Evolutionary conservation across 2,329 filamentous ascomycete species (phyloP), one percentile per base, ranked within the genome.

Genomic region (Pseudocercospora crystallina): DNA sequence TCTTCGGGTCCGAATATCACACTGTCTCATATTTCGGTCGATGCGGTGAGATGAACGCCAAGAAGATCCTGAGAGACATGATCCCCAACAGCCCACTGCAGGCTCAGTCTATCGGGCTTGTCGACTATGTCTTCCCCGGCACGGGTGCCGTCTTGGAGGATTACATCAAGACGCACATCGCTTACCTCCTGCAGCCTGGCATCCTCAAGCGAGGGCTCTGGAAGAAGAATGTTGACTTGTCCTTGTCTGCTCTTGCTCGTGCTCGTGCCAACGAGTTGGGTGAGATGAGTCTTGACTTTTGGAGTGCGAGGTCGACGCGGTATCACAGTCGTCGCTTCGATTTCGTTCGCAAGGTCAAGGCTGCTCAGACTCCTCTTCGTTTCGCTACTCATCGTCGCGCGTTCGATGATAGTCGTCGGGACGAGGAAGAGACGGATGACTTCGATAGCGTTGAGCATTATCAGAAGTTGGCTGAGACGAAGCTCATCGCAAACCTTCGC

Each of bases 281-380:
- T 5, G 67, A 75, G 52, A 73, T 75, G 71, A 62, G 67, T 33
- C 68, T 70, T 41, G 72, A 75, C 60, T 74, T 74, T 56, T 75
- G 71, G 71, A 69, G 67, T 17, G 55, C 69, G 1, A 62, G 72
- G 5, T 62, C 69, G 4, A 43, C 57, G 10, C 62, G 71, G 11
- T 74, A 74, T 45, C 71, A 74, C 57, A 57, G 57, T 2, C 68
- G 72, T 11, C 67, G 72, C 8, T 62, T 62, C 30, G 67, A 69
- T 51, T 75, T 74, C 54, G 71, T 75, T 1, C 64, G 72, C 40
- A 75, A 74, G 56, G 59, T 67, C 52, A 72, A 69, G 54, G 48
- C 69, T 0, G 44, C 52, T 1, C 63, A 65, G 20, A 74, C 72
- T 7, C 72, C 72, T 5, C 56, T 73, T 12, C 65, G 71, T 5